A percentile compares a stretch with the other conserved stretches of the same genome.
phyloP scores from a whole-genome alignment of 2,329 filamentous ascomycete genomes.

The Stachybotrys elegans region DNA sequence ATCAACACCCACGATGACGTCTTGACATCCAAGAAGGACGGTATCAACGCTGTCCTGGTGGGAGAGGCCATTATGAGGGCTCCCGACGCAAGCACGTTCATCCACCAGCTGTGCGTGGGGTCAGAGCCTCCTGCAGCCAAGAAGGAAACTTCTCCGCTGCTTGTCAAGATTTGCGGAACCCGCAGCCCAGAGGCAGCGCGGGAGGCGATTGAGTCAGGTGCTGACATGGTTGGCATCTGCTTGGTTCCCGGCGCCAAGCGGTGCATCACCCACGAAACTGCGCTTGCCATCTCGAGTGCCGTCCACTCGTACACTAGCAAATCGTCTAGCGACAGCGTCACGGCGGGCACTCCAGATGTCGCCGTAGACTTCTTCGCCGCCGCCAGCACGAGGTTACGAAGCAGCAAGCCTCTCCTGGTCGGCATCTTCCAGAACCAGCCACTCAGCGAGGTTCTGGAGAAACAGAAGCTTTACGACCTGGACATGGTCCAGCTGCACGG shows the following conservation, averaged over 20 bases:
- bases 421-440: conserved; percentile 94
- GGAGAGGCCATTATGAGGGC: conserved; percentile 96
- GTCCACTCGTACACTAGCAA: conserved; percentile 64
- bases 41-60: conserved; percentile 88
- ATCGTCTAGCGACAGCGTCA: conserved; percentile 24
- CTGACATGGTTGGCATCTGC: conserved; percentile 91
- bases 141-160: conserved; percentile 39
- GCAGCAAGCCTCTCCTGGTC: conserved; percentile 68
- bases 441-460: conserved; percentile 72
- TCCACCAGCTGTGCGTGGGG: conserved; percentile 72
- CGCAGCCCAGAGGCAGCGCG: conserved; percentile 75
- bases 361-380: conserved; percentile 69
- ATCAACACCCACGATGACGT: conserved; percentile 90
- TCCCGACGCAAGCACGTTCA: conserved; percentile 75
- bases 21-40: conserved; percentile 77
- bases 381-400: conserved; percentile 41
- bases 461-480: conserved; percentile 70
- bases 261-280: conserved; percentile 72
- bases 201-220: conserved; percentile 77
- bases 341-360: conserved; percentile 18
- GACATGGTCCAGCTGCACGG: conserved; percentile 94
- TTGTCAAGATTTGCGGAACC: conserved; percentile 96
- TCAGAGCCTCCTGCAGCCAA: conserved; percentile 28
- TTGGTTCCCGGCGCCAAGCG: conserved; percentile 77
- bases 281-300: conserved; percentile 71